Conservation (phyloP, 2,329 filamentous ascomycete genomes). For the Sporothrix dimorphospora region DNA sequence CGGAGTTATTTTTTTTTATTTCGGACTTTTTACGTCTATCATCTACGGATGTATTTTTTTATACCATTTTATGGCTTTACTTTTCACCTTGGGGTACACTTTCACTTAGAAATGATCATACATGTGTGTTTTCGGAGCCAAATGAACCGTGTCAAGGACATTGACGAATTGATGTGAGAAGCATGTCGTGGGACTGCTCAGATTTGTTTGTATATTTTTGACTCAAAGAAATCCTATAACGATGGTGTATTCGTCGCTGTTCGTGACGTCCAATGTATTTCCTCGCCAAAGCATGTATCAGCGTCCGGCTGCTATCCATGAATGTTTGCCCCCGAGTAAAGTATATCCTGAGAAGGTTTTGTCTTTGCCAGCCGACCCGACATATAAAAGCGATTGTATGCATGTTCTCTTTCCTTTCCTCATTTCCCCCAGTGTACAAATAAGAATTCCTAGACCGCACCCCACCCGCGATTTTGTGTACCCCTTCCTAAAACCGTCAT, state of each 20-base stretch:
- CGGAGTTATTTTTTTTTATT: neutral
- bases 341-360: neutral
- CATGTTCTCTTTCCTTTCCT: neutral
- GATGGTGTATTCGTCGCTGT: neutral
- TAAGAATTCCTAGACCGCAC: neutral
- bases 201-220: neutral
- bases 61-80: neutral
- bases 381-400: neutral
- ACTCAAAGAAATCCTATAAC: neutral
- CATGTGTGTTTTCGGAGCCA: neutral
- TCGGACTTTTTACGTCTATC: neutral
- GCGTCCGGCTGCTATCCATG: neutral
- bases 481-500: neutral
- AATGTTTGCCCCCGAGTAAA: neutral
- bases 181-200: neutral
- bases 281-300: no score
- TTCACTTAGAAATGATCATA: constrained; percentile 8
- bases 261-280: neutral
- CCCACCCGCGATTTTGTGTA: neutral
- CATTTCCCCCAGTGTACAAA: neutral
- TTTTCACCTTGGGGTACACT: neutral
- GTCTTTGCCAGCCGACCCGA: neutral
- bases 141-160: neutral
- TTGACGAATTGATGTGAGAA: no score
- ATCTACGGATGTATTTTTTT: neutral